These are phyloP conservation scores for Verbascum thapsus DNA, from an alignment of 257 asterid species.

Conservation along the genomic window DNA sequence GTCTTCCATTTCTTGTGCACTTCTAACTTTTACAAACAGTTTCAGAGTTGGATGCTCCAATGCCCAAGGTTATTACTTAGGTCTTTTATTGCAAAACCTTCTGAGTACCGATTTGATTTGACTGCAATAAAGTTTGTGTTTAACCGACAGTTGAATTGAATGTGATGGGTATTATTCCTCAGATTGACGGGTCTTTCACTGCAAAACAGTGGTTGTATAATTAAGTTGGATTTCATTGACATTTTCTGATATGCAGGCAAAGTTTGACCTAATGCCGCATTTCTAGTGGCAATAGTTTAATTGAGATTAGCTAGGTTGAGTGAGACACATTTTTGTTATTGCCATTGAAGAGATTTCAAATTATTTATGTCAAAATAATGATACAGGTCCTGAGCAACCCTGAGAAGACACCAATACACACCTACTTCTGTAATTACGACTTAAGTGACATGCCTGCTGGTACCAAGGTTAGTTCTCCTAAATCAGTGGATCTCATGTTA, in stretches of 20 bases:
- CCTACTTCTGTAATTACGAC: constrained; percentile 76
- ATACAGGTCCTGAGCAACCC: constrained; percentile 86
- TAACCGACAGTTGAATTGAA: not conserved
- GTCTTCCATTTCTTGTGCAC: constrained; percentile 1
- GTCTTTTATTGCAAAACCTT: not conserved
- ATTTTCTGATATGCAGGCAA: not conserved
- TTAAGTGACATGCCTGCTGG: constrained; percentile 91
- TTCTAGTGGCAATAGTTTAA: not conserved
- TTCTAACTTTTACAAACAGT: not conserved
- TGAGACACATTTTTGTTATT: constrained; percentile 5
- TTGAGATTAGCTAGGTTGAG: not conserved
- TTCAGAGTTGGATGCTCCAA: constrained; percentile 1
- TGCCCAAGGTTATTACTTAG: not conserved
- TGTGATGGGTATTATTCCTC: too few relatives aligned
- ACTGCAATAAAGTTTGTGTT: not conserved
- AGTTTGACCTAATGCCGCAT: not conserved
- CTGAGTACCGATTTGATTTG: not conserved
- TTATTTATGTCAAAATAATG: constrained; percentile 21
- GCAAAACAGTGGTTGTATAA: not conserved
- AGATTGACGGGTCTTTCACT: not conserved
- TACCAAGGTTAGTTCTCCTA: constrained; percentile 58
- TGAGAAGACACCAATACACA: constrained; percentile 81
- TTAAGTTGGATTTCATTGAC: not conserved
- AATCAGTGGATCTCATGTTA: constrained; percentile 11
- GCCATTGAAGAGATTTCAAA: not conserved